Evolutionary conservation across 2,329 filamentous ascomycete genomes (phyloP).

Genomic region (Claviceps maximensis): DNA sequence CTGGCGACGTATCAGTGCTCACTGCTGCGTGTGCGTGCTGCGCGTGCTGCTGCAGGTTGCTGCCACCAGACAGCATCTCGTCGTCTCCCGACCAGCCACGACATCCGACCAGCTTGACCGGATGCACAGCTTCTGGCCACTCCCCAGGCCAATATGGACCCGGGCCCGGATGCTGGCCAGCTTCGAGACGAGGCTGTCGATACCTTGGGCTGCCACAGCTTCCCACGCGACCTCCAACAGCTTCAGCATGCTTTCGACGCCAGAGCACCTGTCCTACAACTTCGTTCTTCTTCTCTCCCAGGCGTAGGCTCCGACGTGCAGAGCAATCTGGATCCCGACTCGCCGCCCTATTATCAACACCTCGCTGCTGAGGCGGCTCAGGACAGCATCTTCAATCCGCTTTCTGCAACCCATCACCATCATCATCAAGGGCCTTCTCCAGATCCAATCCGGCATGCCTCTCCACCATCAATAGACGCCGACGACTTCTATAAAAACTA

Average conservation of each 20-base stretch:
- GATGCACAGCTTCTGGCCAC: slow-evolving; percentile 31
- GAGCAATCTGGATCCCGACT: slow-evolving; percentile 3
- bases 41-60: not conserved
- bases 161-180: slow-evolving; percentile 19
- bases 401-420: not conserved
- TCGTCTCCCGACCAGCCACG: slow-evolving; percentile 26
- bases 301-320: slow-evolving; percentile 1
- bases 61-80: slow-evolving; percentile 23
- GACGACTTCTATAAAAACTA: slow-evolving; percentile 44
- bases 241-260: slow-evolving; percentile 10
- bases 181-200: slow-evolving; percentile 8
- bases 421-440: slow-evolving; percentile 10
- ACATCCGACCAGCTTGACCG: slow-evolving; percentile 27
- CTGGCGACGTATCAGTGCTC: slow-evolving; percentile 31
- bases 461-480: slow-evolving; percentile 32
- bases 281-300: not conserved
- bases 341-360: slow-evolving; percentile 8
- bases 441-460: slow-evolving; percentile 21
- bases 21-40: slow-evolving; percentile 22
- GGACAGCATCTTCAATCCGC: not conserved
- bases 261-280: not conserved
- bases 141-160: slow-evolving; percentile 13
- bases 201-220: slow-evolving; percentile 11
- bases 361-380: not conserved
- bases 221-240: slow-evolving; percentile 17